phyloP scores from a whole-genome alignment of 1,139 yeast genomes.

The Suhomyces choctaworum region DNA sequence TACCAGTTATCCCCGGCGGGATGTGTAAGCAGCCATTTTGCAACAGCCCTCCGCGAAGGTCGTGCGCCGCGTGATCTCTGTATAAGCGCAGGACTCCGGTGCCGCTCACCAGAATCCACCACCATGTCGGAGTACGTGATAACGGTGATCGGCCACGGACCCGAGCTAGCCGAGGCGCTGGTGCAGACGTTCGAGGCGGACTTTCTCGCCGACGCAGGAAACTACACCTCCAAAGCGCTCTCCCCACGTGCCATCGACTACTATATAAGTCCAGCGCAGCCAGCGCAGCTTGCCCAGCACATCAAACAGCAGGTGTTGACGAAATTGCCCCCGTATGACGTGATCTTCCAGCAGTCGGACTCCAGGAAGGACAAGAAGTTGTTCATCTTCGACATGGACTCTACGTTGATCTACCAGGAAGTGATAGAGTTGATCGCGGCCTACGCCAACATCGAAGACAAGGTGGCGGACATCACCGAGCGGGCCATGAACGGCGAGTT shows the following conservation, averaged over 20 bases:
- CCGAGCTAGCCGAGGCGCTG: constrained; percentile 2
- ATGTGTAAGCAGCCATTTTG: no score
- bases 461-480: constrained; percentile 82
- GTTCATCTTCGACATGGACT: constrained; percentile 96
- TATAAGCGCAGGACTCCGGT: no score
- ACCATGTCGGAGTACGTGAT: constrained; percentile 11
- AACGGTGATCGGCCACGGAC: constrained; percentile 8
- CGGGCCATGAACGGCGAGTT: constrained; percentile 97
- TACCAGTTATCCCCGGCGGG: no score
- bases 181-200: constrained; percentile 4
- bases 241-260: constrained; percentile 17
- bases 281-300: constrained; percentile 9
- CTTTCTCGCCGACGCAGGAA: constrained; percentile 1
- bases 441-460: constrained; percentile 72
- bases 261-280: constrained; percentile 12
- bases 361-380: constrained; percentile 56
- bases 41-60: no score
- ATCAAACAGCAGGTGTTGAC: constrained; percentile 8
- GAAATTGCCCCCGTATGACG: constrained; percentile 24
- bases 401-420: constrained; percentile 93
- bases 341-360: constrained; percentile 32
- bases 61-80: no score
- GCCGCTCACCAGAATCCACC: no score
- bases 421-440: constrained; percentile 95
- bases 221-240: constrained; percentile 14